These are phyloP conservation scores for Aspergillus brasiliensis DNA, from an alignment of 2,329 filamentous ascomycete species.

Conservation along the genomic window DNA sequence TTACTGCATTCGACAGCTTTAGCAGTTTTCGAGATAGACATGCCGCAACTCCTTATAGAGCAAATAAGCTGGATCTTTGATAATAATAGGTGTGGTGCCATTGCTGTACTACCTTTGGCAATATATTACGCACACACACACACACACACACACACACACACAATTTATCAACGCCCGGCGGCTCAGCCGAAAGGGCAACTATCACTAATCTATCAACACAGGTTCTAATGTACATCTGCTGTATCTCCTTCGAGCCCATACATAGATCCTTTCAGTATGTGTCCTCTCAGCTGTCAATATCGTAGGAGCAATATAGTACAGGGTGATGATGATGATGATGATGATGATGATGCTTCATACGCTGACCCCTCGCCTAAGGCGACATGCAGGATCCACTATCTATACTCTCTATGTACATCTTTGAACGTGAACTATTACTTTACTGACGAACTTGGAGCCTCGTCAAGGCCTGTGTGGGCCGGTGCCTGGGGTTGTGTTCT, in stretches of 20 bases:
- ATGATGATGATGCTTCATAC: not conserved
- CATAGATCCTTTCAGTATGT: too few species aligned
- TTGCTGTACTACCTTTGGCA: not conserved
- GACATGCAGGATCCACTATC: constrained; percentile 6
- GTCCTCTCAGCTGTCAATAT: too few species aligned
- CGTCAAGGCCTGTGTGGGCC: constrained; percentile 18
- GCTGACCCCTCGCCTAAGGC: constrained; percentile 8
- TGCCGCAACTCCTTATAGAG: not conserved
- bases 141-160: too few species aligned
- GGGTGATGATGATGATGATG: too few species aligned
- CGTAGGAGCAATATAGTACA: too few species aligned
- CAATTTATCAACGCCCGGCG: too few species aligned
- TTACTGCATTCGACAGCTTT: constrained; percentile 3
- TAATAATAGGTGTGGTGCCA: constrained; percentile 1
- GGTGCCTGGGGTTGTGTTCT: not conserved
- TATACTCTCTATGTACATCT: constrained; percentile 5
- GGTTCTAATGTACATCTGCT: too few species aligned
- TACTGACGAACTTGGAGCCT: constrained; percentile 19
- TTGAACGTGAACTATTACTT: constrained; percentile 1
- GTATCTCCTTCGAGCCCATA: too few species aligned
- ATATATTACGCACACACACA: not conserved
- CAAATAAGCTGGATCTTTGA: constrained; percentile 6
- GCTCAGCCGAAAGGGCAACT: too few species aligned
- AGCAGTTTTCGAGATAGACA: constrained; percentile 8
- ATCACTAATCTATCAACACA: too few species aligned